Evolutionary conservation across 2,329 filamentous ascomycete genomes (phyloP).

Genomic region (Colletotrichum sp.): DNA sequence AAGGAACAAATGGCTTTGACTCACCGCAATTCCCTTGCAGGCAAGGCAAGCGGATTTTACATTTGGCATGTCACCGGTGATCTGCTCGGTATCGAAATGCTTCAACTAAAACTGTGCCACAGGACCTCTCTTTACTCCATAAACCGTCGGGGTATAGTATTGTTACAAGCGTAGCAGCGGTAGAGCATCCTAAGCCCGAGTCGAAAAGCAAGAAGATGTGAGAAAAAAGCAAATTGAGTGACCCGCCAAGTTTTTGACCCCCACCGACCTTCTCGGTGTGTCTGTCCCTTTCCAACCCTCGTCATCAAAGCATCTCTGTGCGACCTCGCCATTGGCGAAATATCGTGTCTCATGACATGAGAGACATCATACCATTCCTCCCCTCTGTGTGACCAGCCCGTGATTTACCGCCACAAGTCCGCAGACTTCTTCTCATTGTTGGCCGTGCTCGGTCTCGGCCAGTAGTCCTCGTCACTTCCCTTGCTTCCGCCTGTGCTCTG

Average conservation of each 20-base stretch:
- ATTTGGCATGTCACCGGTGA: neutral
- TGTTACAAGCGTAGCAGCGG: neutral
- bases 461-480: conserved; percentile 34
- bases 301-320: neutral
- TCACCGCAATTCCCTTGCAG: neutral
- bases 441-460: conserved; percentile 28
- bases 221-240: neutral
- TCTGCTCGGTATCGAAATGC: neutral
- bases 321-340: neutral
- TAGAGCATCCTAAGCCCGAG: conserved; percentile 3
- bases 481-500: conserved; percentile 22
- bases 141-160: conserved; percentile 3
- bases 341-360: neutral
- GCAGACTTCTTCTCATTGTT: conserved; percentile 19
- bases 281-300: neutral
- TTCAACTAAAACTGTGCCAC: neutral
- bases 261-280: neutral
- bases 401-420: conserved; percentile 16
- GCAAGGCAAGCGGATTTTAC: neutral
- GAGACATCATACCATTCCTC: neutral
- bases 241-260: neutral
- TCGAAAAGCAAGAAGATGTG: neutral
- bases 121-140: neutral
- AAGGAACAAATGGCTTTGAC: neutral
- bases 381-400: neutral